Base-by-base conservation (phyloP, 2,329 filamentous ascomycete genomes). In the Alternaria longipes region DNA sequence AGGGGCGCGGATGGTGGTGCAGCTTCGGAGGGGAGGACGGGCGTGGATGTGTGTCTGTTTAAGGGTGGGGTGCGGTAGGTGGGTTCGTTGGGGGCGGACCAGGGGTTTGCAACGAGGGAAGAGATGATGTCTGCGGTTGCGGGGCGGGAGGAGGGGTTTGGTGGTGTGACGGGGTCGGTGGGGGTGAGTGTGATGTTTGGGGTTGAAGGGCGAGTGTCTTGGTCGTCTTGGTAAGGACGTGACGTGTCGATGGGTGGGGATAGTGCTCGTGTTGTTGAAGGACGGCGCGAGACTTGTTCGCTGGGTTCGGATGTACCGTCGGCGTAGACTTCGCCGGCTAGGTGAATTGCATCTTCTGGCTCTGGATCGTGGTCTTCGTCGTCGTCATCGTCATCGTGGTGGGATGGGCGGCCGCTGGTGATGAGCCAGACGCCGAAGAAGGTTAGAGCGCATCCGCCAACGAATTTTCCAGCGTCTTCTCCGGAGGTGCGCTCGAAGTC, bases 361-460 rank as follows among this genome's bases (percentile, higher is more conserved):
- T 82, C 79, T 18, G 75, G 67, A 8, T 75, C 74, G 18, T 74
- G 58, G 11, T 80, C 74, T 14, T 87, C 84, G 8, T 89, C 87
- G 4, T 88, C 85, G 3, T 87, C 87, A 3, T 88, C 85, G 3
- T 87, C 85, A n/a, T 57, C 54, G 14, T 65, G 50, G 16, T 60
- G 60, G 4, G 58, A 55, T 6, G 64, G 67, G 68, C 94, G 86
- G 55, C 93, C 93, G 72, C 91, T 97, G 1, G 95, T 98, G 74
- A 99, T 97, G 68, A 97, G 86, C 80, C 95, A 98, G n/a, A 99
- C 95, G 9, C 95, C 95, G 61, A 94, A 89, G 78, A 99, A 99
- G 1, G 95, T 99, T 66, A 99, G 81, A 5, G 92, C 84, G 79
- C 95, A 99, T 38, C 95, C 95, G 22, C 92, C 92, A 12, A 97